These are phyloP conservation scores for Termitomyces sp. DNA, from an alignment of 768 basidiomycete species.

Conservation along the genomic window DNA sequence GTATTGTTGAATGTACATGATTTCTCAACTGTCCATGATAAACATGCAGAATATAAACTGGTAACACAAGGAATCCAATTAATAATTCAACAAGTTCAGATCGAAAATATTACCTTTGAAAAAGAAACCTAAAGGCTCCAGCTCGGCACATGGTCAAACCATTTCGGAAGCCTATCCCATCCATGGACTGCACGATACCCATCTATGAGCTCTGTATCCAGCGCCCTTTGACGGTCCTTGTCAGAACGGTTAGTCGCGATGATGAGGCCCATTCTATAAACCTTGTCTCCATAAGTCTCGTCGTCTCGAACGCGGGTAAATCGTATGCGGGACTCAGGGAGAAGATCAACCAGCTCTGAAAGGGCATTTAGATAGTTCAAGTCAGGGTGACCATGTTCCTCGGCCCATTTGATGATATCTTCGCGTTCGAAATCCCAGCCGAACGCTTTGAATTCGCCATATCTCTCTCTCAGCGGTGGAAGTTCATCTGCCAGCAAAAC, in stretches of 20 bases:
- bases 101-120: too few species aligned
- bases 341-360: background rate
- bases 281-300: background rate
- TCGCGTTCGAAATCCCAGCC: background rate
- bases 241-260: background rate
- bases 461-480: background rate
- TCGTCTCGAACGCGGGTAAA: background rate
- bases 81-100: too few species aligned
- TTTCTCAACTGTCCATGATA: too few species aligned
- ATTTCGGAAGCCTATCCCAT: background rate
- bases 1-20: too few species aligned
- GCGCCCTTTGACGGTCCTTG: background rate
- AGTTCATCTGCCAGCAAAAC: background rate
- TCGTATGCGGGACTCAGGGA: background rate
- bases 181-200: background rate
- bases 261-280: background rate
- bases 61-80: too few species aligned
- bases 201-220: background rate
- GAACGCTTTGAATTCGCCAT: background rate
- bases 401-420: background rate
- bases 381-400: background rate
- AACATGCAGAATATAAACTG: too few species aligned
- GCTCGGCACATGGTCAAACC: background rate
- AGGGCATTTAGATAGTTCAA: background rate
- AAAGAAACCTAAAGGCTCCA: too few species aligned